Evolutionary conservation across 495 filamentous ascomycete species (phyloP).

Genomic region (Terfezia claveryi): DNA sequence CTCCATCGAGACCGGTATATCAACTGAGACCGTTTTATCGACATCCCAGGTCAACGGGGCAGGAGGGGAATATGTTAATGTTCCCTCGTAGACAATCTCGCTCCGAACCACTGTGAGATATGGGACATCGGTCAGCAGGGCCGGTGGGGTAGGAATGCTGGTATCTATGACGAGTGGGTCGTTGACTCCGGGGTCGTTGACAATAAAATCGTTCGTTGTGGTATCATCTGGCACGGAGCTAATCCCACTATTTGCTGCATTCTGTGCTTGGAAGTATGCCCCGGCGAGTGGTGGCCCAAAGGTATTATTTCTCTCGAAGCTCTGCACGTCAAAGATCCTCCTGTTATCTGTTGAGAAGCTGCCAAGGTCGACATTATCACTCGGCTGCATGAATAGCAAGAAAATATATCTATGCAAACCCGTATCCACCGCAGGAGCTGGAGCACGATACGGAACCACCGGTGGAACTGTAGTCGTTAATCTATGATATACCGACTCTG

Average conservation of each 20-base stretch:
- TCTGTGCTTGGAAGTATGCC: not conserved
- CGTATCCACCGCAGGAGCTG: conserved; percentile 2
- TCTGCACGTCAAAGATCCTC: conserved; percentile 6
- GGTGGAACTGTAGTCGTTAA: not conserved
- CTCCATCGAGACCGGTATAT: no score
- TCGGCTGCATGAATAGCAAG: conserved; percentile 12
- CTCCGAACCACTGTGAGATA: no score
- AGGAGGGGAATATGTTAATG: no score
- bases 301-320: not conserved
- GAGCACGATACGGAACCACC: conserved; percentile 6
- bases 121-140: no score
- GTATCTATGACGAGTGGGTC: no score
- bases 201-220: no score
- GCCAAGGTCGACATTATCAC: not conserved
- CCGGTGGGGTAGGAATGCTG: no score
- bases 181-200: no score
- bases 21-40: no score
- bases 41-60: no score
- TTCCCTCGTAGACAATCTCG: no score
- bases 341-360: conserved; percentile 1
- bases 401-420: conserved; percentile 13
- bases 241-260: not conserved
- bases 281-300: not conserved
- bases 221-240: no score
- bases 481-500: not conserved